These are phyloP conservation scores for Neotropicomus parvogracilis DNA, from an alignment of 1,284 basidiomycete genomes.

Conservation along the genomic window DNA sequence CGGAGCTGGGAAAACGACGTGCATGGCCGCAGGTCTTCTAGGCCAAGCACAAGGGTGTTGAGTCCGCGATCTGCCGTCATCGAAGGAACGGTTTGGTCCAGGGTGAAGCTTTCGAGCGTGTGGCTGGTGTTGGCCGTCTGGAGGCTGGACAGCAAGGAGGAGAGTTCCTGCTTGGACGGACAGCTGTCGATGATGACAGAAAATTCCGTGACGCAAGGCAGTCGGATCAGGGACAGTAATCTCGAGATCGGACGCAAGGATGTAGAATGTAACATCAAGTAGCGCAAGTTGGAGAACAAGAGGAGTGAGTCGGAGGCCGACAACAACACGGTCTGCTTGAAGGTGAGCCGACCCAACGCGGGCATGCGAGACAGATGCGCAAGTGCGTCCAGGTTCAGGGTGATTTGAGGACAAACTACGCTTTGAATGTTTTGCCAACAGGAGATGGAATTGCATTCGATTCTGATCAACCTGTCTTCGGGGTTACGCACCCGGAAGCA, in stretches of 20 bases:
- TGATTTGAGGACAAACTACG: not conserved
- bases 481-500: rapidly evolving
- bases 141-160: not conserved
- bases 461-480: not conserved
- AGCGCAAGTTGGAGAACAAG: not conserved
- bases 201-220: not conserved
- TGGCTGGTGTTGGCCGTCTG: not conserved
- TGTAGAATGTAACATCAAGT: not conserved
- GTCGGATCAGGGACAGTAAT: not conserved
- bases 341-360: not conserved
- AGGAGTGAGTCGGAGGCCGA: no score
- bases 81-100: no score
- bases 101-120: not conserved
- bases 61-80: no score
- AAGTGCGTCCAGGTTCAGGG: not conserved
- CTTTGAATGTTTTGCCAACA: not conserved
- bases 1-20: no score
- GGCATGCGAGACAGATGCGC: not conserved
- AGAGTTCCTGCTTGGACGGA: not conserved
- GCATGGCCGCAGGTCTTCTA: no score
- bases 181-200: not conserved
- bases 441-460: not conserved
- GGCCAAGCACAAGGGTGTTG: no score
- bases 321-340: no score
- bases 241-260: not conserved